A percentile compares a stretch with the other conserved stretches of the same genome.
Evolutionary conservation across 1,284 basidiomycete species (phyloP).

Genomic region (Ustilago vetiveriae): DNA sequence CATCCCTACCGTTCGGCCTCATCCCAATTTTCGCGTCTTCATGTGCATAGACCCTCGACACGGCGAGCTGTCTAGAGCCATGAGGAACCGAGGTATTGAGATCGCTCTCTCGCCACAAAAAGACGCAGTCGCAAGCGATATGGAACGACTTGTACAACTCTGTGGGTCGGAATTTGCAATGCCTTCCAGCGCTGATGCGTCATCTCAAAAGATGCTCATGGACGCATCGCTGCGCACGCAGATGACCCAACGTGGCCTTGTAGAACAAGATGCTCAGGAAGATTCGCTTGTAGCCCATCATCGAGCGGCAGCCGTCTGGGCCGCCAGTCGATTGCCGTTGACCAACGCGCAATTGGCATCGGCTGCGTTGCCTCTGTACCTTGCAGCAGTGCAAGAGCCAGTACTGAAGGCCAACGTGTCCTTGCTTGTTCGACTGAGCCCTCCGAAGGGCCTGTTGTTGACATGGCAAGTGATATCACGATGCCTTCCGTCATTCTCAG

Average conservation of each 20-base stretch:
- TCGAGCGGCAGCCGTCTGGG: slow-evolving; percentile 21
- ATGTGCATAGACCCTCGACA: slow-evolving; percentile 91
- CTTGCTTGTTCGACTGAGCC: slow-evolving; percentile 24
- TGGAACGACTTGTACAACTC: slow-evolving; percentile 27
- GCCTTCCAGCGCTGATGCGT: not conserved
- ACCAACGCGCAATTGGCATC: slow-evolving; percentile 30
- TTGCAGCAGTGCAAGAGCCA: slow-evolving; percentile 2
- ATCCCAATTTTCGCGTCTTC: slow-evolving; percentile 88
- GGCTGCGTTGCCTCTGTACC: slow-evolving; percentile 16
- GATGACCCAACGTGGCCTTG: slow-evolving; percentile 20
- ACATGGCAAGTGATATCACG: slow-evolving; percentile 11
- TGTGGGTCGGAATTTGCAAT: slow-evolving; percentile 1
- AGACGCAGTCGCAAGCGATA: slow-evolving; percentile 10
- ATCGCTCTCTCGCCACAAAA: slow-evolving; percentile 69
- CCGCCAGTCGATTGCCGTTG: slow-evolving; percentile 18
- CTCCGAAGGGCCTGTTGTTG: slow-evolving; percentile 14
- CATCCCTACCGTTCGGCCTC: slow-evolving; percentile 81
- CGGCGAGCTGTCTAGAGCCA: slow-evolving; percentile 95
- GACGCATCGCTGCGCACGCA: slow-evolving; percentile 22
- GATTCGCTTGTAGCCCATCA: not conserved
- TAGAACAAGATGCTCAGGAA: not conserved
- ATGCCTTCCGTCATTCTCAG: slow-evolving; percentile 5
- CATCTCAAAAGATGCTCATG: slow-evolving; percentile 30
- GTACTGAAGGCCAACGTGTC: slow-evolving; percentile 17
- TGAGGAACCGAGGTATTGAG: slow-evolving; percentile 97